Conservation (phyloP, 345 rosid genomes). For the Ceriops tagal region DNA sequence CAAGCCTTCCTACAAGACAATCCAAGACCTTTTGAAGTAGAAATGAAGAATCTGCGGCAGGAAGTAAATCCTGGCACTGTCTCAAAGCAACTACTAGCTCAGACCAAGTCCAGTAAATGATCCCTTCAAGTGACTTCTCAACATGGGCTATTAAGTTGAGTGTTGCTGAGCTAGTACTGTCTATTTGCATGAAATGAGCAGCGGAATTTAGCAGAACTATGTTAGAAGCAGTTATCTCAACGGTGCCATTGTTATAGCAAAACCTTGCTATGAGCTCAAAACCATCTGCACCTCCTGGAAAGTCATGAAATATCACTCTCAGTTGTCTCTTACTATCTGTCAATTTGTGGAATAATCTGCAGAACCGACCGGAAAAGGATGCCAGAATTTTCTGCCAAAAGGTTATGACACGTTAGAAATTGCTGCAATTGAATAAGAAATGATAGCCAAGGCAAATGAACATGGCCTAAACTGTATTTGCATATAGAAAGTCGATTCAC, state of each 20-base stretch:
- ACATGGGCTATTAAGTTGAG: slow-evolving; percentile 29
- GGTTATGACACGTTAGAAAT: neutral
- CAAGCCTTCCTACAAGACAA: slow-evolving; percentile 30
- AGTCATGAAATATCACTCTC: slow-evolving; percentile 45
- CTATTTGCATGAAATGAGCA: slow-evolving; percentile 50
- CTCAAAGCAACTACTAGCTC: slow-evolving; percentile 44
- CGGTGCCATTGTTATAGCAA: slow-evolving; percentile 41
- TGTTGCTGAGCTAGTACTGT: slow-evolving; percentile 3
- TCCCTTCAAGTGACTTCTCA: slow-evolving; percentile 32
- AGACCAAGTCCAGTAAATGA: slow-evolving; percentile 51
- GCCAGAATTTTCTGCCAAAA: slow-evolving; percentile 35
- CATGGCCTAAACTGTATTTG: neutral
- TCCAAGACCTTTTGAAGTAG: slow-evolving; percentile 34
- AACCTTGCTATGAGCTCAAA: slow-evolving; percentile 56
- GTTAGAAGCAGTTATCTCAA: slow-evolving; percentile 35
- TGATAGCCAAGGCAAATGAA: too few species aligned
- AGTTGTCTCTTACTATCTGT: slow-evolving; percentile 13
- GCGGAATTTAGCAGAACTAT: slow-evolving; percentile 33
- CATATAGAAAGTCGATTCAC: neutral
- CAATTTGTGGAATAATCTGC: slow-evolving; percentile 27
- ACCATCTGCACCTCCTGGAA: slow-evolving; percentile 51
- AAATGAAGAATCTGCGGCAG: slow-evolving; percentile 24
- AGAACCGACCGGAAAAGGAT: slow-evolving; percentile 38
- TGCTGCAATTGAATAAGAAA: neutral
- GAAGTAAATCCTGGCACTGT: slow-evolving; percentile 40